Evolutionary conservation across 106 monocot genomes (phyloP), one percentile per base, ranked within the genome.

Genomic region (Chionographis japonica): DNA sequence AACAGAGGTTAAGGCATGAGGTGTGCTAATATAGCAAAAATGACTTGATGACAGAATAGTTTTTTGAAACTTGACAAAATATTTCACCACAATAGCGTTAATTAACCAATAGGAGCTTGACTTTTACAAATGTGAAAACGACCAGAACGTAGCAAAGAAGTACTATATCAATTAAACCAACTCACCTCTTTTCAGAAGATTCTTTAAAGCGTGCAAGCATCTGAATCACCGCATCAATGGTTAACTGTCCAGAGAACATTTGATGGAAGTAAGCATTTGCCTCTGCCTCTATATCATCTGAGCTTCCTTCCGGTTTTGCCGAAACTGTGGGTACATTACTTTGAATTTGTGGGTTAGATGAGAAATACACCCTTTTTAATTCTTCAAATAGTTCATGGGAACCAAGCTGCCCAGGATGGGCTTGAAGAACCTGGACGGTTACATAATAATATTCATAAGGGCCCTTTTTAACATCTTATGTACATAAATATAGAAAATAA

Each of bases 261-360:
- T 86, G 92, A 40, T 98, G 97, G 67, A 98, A 98, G 61, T 92
- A 98, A 54, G 75, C 58, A 81, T 98, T 92, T 63, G 89, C 89
- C 56, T 89, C 89, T 54, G 66, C 72, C 62, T 92, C 97, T 17
- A 90, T 74, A 61, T 83, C 87, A 50, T 86, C 80, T 12, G 80
- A 36, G 43, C 61, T 80, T 59, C 68, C 78, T 19, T 86, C 79
- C 54, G 84, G 43, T 50, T 72, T 49, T 75, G 72, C 6, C 36
- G 40, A 38, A 37, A 81, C 79, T 46, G 65, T 52, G 18, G 67
- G n/a, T 54, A 17, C 61, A 75, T 39, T 50, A 77, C 62, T 73
- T 64, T 68, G 81, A 53, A 10, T 58, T 68, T 39, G 73, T 57
- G 69, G 12, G 54, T 40, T 75, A 52, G 56, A 77, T 42, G 64